Evolutionary conservation across 1,284 basidiomycete genomes (phyloP).

Genomic region (Trametes pubescens): DNA sequence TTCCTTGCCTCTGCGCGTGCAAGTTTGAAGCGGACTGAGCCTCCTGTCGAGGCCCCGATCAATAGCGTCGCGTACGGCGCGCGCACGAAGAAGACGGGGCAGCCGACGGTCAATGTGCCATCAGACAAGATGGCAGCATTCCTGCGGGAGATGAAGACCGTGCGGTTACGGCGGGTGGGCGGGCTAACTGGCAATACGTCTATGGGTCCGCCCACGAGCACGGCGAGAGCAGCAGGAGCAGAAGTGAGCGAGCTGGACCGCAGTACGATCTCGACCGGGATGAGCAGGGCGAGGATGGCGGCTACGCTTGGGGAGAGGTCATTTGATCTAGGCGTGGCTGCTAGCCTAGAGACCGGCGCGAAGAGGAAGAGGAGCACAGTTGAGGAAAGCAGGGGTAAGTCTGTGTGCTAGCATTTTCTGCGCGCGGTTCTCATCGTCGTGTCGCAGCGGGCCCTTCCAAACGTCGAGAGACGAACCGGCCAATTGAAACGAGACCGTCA

Average conservation of each 20-base stretch:
- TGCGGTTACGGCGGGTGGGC: constrained; percentile 63
- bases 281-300: constrained; percentile 31
- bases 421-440: neutral
- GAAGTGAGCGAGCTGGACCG: constrained; percentile 18
- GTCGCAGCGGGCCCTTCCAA: constrained; percentile 30
- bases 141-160: constrained; percentile 78
- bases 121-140: constrained; percentile 84
- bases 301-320: constrained; percentile 34
- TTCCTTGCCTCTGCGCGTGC: constrained; percentile 68
- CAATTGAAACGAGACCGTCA: neutral
- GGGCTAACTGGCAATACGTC: constrained; percentile 23
- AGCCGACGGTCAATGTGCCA: constrained; percentile 72
- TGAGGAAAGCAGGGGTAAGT: constrained; percentile 28
- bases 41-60: constrained; percentile 70
- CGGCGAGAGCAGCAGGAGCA: constrained; percentile 30
- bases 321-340: constrained; percentile 32
- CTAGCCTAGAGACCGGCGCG: constrained; percentile 34
- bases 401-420: neutral
- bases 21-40: constrained; percentile 63
- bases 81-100: constrained; percentile 55
- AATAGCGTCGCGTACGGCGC: constrained; percentile 48
- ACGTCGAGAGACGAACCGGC: constrained; percentile 21
- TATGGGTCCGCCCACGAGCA: constrained; percentile 23
- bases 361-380: constrained; percentile 36
- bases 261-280: constrained; percentile 16